phyloP scores from a whole-genome alignment of 495 filamentous ascomycete genomes.

The Lentithecium fluviatile region DNA sequence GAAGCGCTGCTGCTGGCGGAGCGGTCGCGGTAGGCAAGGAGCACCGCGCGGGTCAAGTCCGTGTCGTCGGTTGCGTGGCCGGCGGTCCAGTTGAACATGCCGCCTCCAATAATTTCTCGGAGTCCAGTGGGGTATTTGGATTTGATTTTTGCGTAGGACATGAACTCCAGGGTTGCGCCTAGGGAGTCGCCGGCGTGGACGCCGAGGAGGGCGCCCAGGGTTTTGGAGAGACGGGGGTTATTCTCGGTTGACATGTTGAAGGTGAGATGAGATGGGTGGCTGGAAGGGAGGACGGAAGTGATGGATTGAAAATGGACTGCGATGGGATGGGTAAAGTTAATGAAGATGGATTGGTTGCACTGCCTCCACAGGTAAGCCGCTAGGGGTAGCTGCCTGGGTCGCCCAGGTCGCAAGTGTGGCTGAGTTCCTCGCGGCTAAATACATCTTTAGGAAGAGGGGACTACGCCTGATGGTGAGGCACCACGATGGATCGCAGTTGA shows the following conservation, averaged over 20 bases:
- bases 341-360: too few species aligned
- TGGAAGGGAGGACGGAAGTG: too few species aligned
- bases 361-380: too few species aligned
- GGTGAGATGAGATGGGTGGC: too few species aligned
- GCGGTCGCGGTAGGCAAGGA: constrained; percentile 27
- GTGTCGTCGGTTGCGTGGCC: constrained; percentile 34
- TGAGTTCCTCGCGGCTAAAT: too few species aligned
- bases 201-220: constrained; percentile 24
- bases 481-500: too few species aligned
- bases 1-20: neutral
- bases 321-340: too few species aligned
- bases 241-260: neutral
- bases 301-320: too few species aligned
- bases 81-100: constrained; percentile 24
- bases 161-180: constrained; percentile 27
- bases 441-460: too few species aligned
- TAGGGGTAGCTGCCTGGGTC: too few species aligned
- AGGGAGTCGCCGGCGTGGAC: constrained; percentile 22
- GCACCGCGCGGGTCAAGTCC: constrained; percentile 27
- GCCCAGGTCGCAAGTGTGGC: too few species aligned
- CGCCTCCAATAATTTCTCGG: constrained; percentile 26
- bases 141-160: constrained; percentile 6
- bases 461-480: too few species aligned
- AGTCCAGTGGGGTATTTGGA: constrained; percentile 19
- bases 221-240: constrained; percentile 5